phyloP scores from a whole-genome alignment of 441 rosid genomes.

The Dalechampia spathulata region DNA sequence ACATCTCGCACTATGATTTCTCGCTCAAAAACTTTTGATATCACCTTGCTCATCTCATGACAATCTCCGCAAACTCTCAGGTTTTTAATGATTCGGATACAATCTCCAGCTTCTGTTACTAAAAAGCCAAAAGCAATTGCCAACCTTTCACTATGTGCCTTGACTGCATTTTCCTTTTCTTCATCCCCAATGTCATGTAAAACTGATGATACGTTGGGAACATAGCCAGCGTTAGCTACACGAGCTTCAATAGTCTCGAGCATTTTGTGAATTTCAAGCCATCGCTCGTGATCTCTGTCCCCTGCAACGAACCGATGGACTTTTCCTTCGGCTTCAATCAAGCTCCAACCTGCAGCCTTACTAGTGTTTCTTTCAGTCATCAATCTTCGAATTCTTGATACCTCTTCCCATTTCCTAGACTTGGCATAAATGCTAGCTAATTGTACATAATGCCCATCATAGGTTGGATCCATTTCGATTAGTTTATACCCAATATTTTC shows the following conservation, averaged over 20 bases:
- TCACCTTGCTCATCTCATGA: slow-evolving; percentile 26
- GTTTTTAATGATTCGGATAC: slow-evolving; percentile 25
- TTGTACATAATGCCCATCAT: slow-evolving; percentile 55
- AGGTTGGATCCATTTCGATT: slow-evolving; percentile 35
- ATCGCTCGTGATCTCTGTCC: slow-evolving; percentile 16
- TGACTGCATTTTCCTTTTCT: slow-evolving; percentile 25
- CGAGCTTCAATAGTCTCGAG: slow-evolving; percentile 23
- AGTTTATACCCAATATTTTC: slow-evolving; percentile 36
- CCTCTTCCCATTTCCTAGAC: slow-evolving; percentile 21
- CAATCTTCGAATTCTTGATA: slow-evolving; percentile 11
- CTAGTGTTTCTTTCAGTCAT: slow-evolving; percentile 15
- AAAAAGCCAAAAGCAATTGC: slow-evolving; percentile 28
- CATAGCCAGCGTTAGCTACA: slow-evolving; percentile 23
- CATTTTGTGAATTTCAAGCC: slow-evolving; percentile 19
- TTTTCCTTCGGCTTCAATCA: slow-evolving; percentile 20
- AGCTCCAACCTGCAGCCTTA: slow-evolving; percentile 23
- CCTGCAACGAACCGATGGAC: slow-evolving; percentile 23
- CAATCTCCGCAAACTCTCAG: slow-evolving; percentile 27
- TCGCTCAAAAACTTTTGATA: slow-evolving; percentile 16
- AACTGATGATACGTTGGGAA: slow-evolving; percentile 18
- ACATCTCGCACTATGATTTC: slow-evolving; percentile 28
- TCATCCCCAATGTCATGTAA: slow-evolving; percentile 31
- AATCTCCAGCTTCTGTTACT: slow-evolving; percentile 9
- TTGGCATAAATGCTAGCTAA: slow-evolving; percentile 29
- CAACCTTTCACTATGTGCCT: slow-evolving; percentile 27